These are phyloP conservation scores for Isatis tinctoria DNA, from an alignment of 345 rosid species.

Conservation along the genomic window DNA sequence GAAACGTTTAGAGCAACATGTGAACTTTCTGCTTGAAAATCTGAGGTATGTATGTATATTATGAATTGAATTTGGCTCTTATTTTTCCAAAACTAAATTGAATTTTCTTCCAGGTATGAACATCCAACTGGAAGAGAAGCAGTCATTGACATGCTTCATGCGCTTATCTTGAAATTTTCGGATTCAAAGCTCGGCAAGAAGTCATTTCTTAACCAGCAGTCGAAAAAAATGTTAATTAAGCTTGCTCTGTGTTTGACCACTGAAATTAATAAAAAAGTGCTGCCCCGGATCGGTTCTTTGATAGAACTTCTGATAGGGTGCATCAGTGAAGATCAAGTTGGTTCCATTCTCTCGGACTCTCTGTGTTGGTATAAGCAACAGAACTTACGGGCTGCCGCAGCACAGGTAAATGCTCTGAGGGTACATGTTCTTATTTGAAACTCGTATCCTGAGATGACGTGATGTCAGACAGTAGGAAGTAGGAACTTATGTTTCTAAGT, in stretches of 20 bases:
- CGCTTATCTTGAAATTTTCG: conserved; percentile 63
- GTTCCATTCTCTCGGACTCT: conserved; percentile 44
- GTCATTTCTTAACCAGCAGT: conserved; percentile 52
- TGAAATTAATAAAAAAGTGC: conserved; percentile 61
- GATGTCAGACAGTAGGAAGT: conserved; percentile 8
- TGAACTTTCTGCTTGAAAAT: conserved; percentile 57
- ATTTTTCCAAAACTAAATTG: not conserved
- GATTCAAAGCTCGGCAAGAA: conserved; percentile 20
- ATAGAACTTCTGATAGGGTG: conserved; percentile 56
- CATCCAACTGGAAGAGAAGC: conserved; percentile 86
- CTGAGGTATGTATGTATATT: conserved; percentile 50
- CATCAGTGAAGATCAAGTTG: conserved; percentile 41
- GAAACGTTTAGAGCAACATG: conserved; percentile 59
- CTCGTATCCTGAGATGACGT: not conserved
- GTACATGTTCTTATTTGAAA: conserved; percentile 16
- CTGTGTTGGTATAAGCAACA: conserved; percentile 65
- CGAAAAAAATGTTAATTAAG: conserved; percentile 43
- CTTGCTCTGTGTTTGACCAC: conserved; percentile 60
- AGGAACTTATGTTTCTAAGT: not conserved
- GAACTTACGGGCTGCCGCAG: conserved; percentile 59
- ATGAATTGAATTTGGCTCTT: not conserved
- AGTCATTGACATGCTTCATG: conserved; percentile 80
- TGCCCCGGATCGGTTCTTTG: conserved; percentile 44
- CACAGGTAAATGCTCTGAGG: conserved; percentile 58
- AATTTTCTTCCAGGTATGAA: conserved; percentile 56